Base-by-base conservation (phyloP, 2,329 filamentous ascomycete species). In the Colletotrichum destructivum region DNA sequence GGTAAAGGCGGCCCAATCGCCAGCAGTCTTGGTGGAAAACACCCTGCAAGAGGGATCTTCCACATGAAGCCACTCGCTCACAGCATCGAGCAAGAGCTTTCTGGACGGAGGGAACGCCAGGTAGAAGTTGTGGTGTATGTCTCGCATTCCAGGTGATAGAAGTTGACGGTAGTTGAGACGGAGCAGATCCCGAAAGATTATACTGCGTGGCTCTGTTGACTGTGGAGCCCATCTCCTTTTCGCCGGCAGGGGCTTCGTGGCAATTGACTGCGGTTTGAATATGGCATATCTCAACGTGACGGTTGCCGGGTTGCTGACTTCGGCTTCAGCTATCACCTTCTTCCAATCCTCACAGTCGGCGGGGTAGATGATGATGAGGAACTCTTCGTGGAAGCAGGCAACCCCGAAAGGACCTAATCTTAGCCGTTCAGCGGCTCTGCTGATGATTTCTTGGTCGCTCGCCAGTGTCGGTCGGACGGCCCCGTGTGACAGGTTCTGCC, bases 1-100 rank as follows among this genome's bases (percentile, higher is more conserved):
- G 11, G 78, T 40, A 72, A 90, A 89, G 21, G 78, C 79, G 5
- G 77, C 72, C 88, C 88, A 90, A 11, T 85, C 81, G 1, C 88
- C 87, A 7, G 81, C 46, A 1, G 76, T 76, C 15, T 83, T 75
- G 59, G 82, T 84, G 8, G 79, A 82, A 40, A 81, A 84, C 12
- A 90, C 79, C 21, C 79, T 81, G 73, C 84, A 86, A 2, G 80
- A 73, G 0, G 81, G 74, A 42, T 85, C 81, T 46, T 79, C 81
- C 5, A 74, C 75, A 7, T 79, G 79, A 12, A 90, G 75, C 86
- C 87, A 90, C 21, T 79, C 77, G 38, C 76, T 80, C 2, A 89
- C n/a, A 11, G 85, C 80, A 11, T 78, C 74, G 21, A 80, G 79
- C 47, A 82, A 81, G 13, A 79, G 66, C 9, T 74, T 68, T 38